Conservation (phyloP, 202 grass and related monocot genomes). For the Cymbopogon flexuosus region DNA sequence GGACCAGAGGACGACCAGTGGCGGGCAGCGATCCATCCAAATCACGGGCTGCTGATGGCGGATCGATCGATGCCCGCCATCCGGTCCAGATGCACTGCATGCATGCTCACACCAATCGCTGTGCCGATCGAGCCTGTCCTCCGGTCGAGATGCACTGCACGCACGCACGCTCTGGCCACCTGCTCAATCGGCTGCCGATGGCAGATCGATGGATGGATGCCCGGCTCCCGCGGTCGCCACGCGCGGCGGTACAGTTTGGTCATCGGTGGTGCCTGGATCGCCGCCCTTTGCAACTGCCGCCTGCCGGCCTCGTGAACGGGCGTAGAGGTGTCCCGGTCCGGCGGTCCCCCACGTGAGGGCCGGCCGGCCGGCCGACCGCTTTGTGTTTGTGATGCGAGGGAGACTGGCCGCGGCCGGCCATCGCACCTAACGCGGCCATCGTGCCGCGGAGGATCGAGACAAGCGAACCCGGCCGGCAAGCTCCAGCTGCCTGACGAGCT, state of each 20-base stretch:
- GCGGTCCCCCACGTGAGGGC: conserved; percentile 19
- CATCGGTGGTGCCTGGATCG: not conserved
- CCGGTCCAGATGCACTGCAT: too few relatives aligned
- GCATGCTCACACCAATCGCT: too few relatives aligned
- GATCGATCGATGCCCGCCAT: too few relatives aligned
- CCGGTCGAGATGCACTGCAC: not conserved
- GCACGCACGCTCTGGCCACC: not conserved
- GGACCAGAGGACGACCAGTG: not conserved
- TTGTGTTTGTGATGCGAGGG: not conserved
- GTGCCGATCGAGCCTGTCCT: too few relatives aligned
- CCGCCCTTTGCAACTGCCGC: not conserved
- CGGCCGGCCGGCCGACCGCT: too few relatives aligned
- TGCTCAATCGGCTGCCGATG: not conserved
- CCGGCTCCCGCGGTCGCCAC: too few relatives aligned
- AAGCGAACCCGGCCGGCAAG: not conserved
- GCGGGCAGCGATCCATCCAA: not conserved
- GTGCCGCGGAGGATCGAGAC: not conserved
- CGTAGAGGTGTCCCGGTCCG: not conserved
- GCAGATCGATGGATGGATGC: not conserved
- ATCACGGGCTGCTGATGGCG: not conserved
- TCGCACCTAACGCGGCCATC: not conserved
- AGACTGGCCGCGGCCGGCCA: not conserved
- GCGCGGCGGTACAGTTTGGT: not conserved
- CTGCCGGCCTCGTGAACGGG: conserved; percentile 9
- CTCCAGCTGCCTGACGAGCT: not conserved